Conservation (phyloP, 192 early-diverging fungal species). For the Phlyctochytrium arcticum region DNA sequence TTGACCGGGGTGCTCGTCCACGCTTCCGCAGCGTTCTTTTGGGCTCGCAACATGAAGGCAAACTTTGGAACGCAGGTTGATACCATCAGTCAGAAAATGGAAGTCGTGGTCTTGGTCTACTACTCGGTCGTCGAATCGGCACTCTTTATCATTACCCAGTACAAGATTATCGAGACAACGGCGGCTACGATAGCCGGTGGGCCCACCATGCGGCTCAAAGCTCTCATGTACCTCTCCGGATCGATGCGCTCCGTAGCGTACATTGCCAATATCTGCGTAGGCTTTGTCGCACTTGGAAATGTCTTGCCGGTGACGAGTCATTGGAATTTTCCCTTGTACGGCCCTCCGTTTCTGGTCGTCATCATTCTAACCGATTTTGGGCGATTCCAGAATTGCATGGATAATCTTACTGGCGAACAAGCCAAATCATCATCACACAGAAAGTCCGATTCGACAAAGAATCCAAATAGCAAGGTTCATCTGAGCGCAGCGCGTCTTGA, state of each 20-base stretch:
- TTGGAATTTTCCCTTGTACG: constrained; percentile 1
- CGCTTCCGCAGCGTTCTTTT: not conserved
- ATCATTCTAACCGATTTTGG: not conserved
- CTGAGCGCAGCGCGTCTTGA: no score
- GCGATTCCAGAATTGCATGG: constrained; percentile 11
- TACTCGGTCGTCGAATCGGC: constrained; percentile 7
- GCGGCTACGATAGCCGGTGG: not conserved
- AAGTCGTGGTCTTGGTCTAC: not conserved
- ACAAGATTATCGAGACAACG: not conserved
- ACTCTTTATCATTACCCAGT: constrained; percentile 5
- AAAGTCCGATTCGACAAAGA: no score
- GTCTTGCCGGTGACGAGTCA: not conserved
- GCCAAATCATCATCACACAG: no score
- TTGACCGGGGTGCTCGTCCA: constrained; percentile 1
- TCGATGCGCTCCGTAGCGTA: not conserved
- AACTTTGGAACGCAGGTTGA: constrained; percentile 6
- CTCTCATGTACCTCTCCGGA: not conserved
- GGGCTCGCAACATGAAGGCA: not conserved
- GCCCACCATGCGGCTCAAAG: not conserved
- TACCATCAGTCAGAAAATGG: not conserved
- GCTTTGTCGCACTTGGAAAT: constrained; percentile 4
- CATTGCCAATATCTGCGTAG: not conserved
- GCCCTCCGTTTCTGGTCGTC: not conserved
- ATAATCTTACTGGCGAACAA: constrained; percentile 1
- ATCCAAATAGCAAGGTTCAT: no score